Evolutionary conservation across 352 stramenopile genomes (phyloP), one percentile per base, ranked within the genome.

Genomic region (Phytophthora vignae): DNA sequence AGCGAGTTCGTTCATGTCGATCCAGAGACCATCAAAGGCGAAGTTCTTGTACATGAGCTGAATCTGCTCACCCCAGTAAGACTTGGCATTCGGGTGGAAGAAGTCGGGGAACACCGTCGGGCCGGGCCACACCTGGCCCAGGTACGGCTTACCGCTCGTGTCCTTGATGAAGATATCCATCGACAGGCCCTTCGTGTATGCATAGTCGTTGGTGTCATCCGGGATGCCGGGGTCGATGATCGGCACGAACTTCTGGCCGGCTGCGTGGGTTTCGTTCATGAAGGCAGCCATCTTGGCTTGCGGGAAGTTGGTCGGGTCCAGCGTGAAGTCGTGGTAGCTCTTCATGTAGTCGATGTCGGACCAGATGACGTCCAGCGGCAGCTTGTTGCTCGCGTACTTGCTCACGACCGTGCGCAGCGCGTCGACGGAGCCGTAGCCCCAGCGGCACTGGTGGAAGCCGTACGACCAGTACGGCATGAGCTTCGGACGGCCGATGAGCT

Each of bases 1-100:
- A 14, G 85, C 84, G 5, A 93, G 66, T 54, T 97, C 90, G 71
- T 97, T 97, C 90, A 97, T 97, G 69, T 97, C 90, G 60, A 97
- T 91, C 90, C 90, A 96, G 9, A 95, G 66, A 22, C 90, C 88
- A 52, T 97, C 88, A 49, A 84, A 92, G 1, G 55, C 31, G n/a
- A 85, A 52, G 9, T 52, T 75, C 21, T 88, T 76, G 74, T 93
- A 72, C 71, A 91, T 87, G 0, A 75, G 74, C 17, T 63, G 36
- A 27, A 95, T 69, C 67, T 95, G 84, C 49, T 90, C 74, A 11
- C 65, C 64, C 90, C 90, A 97, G 72, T 89, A 97, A 2, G 31
- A 52, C 2, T 77, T 81, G 17, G 82, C 71, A 27, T 86, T 82
- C 3, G 90, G 88, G 64, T 95, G 78, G 64, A 95, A 90, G 52